A percentile compares a stretch with the other conserved stretches of the same genome.
Evolutionary conservation across 441 rosid genomes (phyloP).

Genomic region (Adansonia gregorii): DNA sequence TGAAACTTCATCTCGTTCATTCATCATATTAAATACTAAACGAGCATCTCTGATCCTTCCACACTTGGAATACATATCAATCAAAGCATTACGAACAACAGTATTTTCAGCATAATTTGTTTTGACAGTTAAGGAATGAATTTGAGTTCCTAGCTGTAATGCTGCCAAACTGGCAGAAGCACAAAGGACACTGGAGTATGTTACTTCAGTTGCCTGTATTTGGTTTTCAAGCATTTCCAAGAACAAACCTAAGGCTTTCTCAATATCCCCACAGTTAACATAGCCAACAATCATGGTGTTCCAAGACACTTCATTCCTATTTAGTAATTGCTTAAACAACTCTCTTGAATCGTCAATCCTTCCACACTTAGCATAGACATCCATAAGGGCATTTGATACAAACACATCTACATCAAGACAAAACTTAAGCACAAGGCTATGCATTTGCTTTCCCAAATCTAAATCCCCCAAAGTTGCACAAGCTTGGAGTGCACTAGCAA

Average conservation of each 20-base stretch:
- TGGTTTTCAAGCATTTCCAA: conserved; percentile 56
- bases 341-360: conserved; percentile 57
- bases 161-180: conserved; percentile 85
- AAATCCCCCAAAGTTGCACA: conserved; percentile 58
- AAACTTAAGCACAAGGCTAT: conserved; percentile 58
- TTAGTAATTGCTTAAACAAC: conserved; percentile 55
- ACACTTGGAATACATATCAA: conserved; percentile 95
- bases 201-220: conserved; percentile 71
- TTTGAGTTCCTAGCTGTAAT: conserved; percentile 69
- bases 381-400: conserved; percentile 72
- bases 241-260: conserved; percentile 67
- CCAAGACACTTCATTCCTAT: conserved; percentile 73
- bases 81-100: conserved; percentile 74
- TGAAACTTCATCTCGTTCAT: conserved; percentile 51
- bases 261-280: conserved; percentile 52
- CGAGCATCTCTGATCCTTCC: conserved; percentile 68
- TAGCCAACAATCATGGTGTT: conserved; percentile 85
- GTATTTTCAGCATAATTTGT: conserved; percentile 50
- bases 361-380: conserved; percentile 78
- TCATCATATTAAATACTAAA: conserved; percentile 57
- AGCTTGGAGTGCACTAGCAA: conserved; percentile 71
- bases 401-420: conserved; percentile 55
- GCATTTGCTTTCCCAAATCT: conserved; percentile 69
- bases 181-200: conserved; percentile 72
- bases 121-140: conserved; percentile 68